These are phyloP conservation scores for Saraca asoca DNA, from an alignment of 331 rosid species.

Conservation along the genomic window DNA sequence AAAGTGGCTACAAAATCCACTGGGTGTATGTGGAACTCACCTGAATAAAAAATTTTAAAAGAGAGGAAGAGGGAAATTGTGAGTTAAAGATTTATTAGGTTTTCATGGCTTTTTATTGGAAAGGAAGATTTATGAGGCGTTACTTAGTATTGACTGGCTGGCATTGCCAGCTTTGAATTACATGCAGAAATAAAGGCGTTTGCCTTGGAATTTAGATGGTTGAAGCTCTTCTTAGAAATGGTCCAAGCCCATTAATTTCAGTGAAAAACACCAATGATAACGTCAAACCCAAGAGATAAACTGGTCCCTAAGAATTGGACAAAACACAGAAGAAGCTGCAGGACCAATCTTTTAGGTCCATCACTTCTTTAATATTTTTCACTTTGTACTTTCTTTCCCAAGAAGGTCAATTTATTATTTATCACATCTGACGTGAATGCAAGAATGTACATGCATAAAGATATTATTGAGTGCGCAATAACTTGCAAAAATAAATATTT, in stretches of 20 bases:
- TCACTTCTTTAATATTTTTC: background rate
- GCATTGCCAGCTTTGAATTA: no score
- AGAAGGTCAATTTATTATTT: background rate
- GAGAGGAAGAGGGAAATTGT: background rate
- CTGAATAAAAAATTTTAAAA: background rate
- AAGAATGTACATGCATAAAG: no score
- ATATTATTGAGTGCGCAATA: background rate
- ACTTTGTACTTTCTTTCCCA: constrained; percentile 22
- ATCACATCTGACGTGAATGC: no score
- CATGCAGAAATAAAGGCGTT: background rate
- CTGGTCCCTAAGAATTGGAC: background rate
- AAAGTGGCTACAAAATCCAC: background rate
- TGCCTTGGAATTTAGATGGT: background rate
- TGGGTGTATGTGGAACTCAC: constrained; percentile 7
- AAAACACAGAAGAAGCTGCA: background rate
- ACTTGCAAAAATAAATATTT: no score
- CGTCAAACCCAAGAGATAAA: constrained; percentile 8
- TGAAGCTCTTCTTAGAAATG: background rate
- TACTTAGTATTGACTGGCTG: background rate
- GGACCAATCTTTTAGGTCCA: constrained; percentile 31
- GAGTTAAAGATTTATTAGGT: background rate
- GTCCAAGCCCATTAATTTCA: constrained; percentile 21
- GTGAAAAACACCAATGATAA: constrained; percentile 7
- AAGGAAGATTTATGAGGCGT: background rate
- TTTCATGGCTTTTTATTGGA: background rate